A percentile compares a stretch with the other conserved stretches of the same genome.
phyloP scores from a whole-genome alignment of 768 basidiomycete genomes.

The Pulveroboletus frians region DNA sequence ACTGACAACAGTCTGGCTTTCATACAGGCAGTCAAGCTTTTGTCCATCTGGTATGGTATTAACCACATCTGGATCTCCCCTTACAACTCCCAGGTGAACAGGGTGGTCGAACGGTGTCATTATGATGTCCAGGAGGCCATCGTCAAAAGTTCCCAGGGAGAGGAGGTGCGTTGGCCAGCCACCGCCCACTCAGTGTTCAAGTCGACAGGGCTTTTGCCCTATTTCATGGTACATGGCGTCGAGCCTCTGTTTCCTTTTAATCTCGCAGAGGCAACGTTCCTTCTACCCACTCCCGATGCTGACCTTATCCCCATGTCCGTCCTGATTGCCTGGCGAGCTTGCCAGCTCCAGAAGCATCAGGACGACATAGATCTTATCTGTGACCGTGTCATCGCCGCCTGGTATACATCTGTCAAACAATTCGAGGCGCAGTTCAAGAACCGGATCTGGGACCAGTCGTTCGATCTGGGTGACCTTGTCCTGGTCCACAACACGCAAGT shows the following conservation, averaged over 20 bases:
- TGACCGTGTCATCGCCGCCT: accelerated
- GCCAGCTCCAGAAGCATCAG: not conserved
- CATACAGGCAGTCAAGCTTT: not conserved
- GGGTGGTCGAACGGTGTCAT: not conserved
- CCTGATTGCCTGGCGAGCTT: not conserved
- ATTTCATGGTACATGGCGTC: constrained; percentile 14
- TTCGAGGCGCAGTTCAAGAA: not conserved
- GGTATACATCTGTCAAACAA: accelerated
- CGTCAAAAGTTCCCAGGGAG: not conserved
- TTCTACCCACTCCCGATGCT: not conserved
- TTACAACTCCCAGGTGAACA: not conserved
- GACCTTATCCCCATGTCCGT: not conserved
- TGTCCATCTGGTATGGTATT: not conserved
- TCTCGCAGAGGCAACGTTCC: constrained; percentile 20
- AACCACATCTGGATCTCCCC: not conserved
- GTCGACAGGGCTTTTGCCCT: not conserved
- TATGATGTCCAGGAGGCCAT: not conserved
- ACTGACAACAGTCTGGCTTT: not conserved
- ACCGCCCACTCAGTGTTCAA: not conserved
- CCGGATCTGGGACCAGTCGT: accelerated
- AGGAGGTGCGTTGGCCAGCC: not conserved
- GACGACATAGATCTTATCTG: not conserved
- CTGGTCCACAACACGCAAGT: no score
- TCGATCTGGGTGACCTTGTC: no score
- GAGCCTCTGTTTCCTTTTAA: constrained; percentile 8